Evolutionary conservation across 2,329 filamentous ascomycete species (phyloP).

Genomic region (Trichoderma citrinoviride): DNA sequence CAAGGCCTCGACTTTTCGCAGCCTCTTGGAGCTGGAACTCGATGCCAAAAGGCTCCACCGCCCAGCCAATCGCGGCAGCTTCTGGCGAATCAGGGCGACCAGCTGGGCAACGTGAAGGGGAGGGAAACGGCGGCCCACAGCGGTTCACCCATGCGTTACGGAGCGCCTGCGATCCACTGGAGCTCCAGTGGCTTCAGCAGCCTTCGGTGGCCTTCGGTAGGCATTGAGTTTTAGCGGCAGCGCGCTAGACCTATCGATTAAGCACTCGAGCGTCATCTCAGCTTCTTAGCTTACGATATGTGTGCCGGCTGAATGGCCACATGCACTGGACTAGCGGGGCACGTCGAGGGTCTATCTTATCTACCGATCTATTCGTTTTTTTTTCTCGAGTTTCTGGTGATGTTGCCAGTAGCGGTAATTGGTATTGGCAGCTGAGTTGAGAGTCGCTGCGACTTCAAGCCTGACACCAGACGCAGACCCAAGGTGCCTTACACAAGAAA

Average conservation of each 20-base stretch:
- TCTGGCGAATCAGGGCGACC: constrained; percentile 30
- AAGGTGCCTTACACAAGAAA: not conserved
- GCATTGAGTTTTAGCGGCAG: not conserved
- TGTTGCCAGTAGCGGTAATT: not conserved
- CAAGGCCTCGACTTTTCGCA: not conserved
- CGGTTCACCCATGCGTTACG: not conserved
- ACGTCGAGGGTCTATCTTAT: not conserved
- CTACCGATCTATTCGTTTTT: not conserved
- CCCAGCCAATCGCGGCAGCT: constrained; percentile 10
- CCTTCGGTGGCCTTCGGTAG: not conserved
- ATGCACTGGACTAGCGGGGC: constrained; percentile 9
- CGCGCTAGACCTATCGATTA: constrained; percentile 12
- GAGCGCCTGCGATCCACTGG: constrained; percentile 17
- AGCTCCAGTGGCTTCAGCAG: constrained; percentile 10
- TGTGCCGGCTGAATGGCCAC: not conserved
- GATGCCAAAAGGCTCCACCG: not conserved
- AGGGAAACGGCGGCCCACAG: constrained; percentile 14
- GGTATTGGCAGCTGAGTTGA: not conserved
- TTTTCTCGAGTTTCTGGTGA: not conserved
- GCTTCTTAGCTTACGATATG: too few relatives aligned
- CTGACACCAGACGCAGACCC: too few relatives aligned
- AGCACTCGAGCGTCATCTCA: not conserved
- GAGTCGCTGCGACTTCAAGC: too few relatives aligned
- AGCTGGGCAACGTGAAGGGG: constrained; percentile 27
- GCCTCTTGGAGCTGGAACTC: not conserved